Evolutionary conservation across 192 early-diverging fungal genomes (phyloP), one percentile per base, ranked within the genome.

Genomic region (Umbelopsis ramanniana): DNA sequence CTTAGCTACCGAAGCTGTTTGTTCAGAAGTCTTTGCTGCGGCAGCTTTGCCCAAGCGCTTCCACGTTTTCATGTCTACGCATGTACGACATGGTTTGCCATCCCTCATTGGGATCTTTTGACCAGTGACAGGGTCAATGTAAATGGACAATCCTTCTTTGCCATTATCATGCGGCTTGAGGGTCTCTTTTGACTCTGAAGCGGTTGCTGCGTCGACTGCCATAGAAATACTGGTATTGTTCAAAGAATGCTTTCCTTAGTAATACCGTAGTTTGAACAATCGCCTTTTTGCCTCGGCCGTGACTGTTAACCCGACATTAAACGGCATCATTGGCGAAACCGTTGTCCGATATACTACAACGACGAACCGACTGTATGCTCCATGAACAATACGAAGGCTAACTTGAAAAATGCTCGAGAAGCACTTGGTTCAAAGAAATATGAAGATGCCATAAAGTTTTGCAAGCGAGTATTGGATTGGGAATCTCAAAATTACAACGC

Each of bases 41-140:
- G 82, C 76, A 15, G 63, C 48, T 70, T 89, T 92, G 33, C 69
- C 79, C 40, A 86, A 69, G 40, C 81, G 83, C 24, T 86, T 80
- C 92, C 91, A 92, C 19, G 86, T 84, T 73, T 89, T 91, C 78
- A 92, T 90, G 35, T 91, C 90, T 19, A 88, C 86, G 79, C 94
- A 95, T 2, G 88, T 90, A 37, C 91, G 84, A 73, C 94, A 95
- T 22, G 94, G 93, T 72, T 94, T 93, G 15, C 83, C 81, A 67
- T 84, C 81, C 48, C 73, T 83, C 45, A 81, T 83, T 0, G 81
- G 74, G 11, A 88, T 73, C 72, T 68, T 68, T 40, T 77, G 68
- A 38, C 75, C 75, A n/a, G 79, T 81, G 37, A 37, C 67, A 14
- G 79, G 79, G 29, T 81, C 79, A n/a, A 74, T 60, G 37, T 35